phyloP scores from a whole-genome alignment of 129 eudicot species.

The Heracleum sosnowskyi region DNA sequence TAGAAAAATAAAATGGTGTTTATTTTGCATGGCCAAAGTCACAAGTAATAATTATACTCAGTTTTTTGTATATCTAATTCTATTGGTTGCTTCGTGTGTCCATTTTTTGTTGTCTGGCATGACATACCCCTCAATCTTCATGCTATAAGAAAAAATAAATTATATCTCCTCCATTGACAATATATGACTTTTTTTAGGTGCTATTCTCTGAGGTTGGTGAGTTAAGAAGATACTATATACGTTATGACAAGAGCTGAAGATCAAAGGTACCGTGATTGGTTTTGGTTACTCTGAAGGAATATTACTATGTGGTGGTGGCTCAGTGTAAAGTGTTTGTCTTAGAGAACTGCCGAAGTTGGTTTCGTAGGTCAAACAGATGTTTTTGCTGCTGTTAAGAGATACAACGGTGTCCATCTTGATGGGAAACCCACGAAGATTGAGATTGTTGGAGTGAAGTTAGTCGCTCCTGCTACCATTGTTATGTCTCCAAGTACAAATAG shows the following conservation, averaged over 20 bases:
- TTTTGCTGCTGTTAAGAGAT: slow-evolving; percentile 61
- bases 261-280: slow-evolving; percentile 39
- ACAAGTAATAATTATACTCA: neutral
- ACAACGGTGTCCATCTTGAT: slow-evolving; percentile 61
- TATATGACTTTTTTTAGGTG: slow-evolving; percentile 26
- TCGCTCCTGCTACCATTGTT: slow-evolving; percentile 33
- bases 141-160: neutral
- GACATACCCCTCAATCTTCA: neutral
- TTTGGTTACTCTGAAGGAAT: slow-evolving; percentile 3
- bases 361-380: slow-evolving; percentile 54
- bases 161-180: neutral
- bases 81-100: too few relatives aligned
- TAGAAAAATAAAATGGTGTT: neutral
- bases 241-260: slow-evolving; percentile 47
- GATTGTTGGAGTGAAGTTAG: slow-evolving; percentile 46
- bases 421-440: slow-evolving; percentile 74
- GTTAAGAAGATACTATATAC: slow-evolving; percentile 39
- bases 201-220: slow-evolving; percentile 55
- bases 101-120: neutral
- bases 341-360: slow-evolving; percentile 77
- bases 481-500: slow-evolving; percentile 26
- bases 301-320: slow-evolving; percentile 12
- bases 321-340: slow-evolving; percentile 9
- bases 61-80: neutral
- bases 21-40: neutral